Percentiles rank a stretch among this genome's conserved stretches.
phyloP scores from a whole-genome alignment of 257 asterid genomes.

The Jasminum sambac region DNA sequence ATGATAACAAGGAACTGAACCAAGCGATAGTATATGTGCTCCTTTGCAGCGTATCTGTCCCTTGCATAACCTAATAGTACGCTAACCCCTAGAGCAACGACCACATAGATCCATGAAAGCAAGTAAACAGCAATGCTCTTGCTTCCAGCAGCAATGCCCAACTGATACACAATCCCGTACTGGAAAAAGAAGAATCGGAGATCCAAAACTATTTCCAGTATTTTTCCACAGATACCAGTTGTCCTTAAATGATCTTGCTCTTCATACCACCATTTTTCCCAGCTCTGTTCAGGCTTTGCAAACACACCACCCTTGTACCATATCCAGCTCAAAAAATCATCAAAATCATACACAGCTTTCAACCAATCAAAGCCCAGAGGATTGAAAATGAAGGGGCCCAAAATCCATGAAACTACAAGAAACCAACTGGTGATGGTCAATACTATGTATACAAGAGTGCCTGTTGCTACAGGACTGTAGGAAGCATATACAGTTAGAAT shows the following conservation, averaged over 20 bases:
- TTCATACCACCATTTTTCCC: constrained; percentile 99
- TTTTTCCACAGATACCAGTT: constrained; percentile 90
- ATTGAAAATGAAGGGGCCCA: constrained; percentile 89
- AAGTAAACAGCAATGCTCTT: constrained; percentile 82
- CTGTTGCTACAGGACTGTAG: constrained; percentile 83
- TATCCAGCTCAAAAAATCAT: constrained; percentile 92
- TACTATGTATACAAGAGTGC: constrained; percentile 82
- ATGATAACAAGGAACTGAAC: constrained; percentile 90
- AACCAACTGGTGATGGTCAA: constrained; percentile 96
- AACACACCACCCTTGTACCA: constrained; percentile 95
- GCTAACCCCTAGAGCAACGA: constrained; percentile 66
- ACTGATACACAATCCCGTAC: constrained; percentile 91
- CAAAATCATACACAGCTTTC: constrained; percentile 91
- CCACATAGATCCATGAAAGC: constrained; percentile 85
- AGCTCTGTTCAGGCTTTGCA: constrained; percentile 90
- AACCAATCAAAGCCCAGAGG: constrained; percentile 98
- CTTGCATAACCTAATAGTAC: constrained; percentile 71
- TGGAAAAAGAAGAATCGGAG: constrained; percentile 98
- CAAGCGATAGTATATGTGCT: constrained; percentile 94
- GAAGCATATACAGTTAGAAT: constrained; percentile 88
- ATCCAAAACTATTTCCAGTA: constrained; percentile 72
- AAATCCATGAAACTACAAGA: constrained; percentile 85
- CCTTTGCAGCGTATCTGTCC: constrained; percentile 83
- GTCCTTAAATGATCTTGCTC: constrained; percentile 97
- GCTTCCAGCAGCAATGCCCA: constrained; percentile 83